Evolutionary conservation across 73 alveolate species (phyloP).

Genomic region (Paramecium sonneborni): DNA sequence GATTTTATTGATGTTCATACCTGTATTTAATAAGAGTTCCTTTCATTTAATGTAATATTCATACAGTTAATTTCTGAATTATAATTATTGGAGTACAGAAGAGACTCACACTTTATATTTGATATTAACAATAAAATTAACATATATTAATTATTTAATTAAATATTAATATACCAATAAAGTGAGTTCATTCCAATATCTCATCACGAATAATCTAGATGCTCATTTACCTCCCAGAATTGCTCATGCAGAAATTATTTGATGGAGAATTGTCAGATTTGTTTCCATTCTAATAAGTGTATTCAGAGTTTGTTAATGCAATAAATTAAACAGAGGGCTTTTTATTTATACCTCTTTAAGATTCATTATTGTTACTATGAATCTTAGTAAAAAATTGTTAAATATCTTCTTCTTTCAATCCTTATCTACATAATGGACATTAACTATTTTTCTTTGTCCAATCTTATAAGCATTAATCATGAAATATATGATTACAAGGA

Average conservation of each 20-base stretch:
- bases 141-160: not conserved
- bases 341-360: not conserved
- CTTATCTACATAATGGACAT: slow-evolving; percentile 9
- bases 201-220: not conserved
- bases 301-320: not conserved
- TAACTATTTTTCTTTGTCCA: not conserved
- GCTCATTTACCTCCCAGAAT: not conserved
- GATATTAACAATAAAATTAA: not conserved
- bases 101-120: not conserved
- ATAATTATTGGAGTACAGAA: not conserved
- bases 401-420: not conserved
- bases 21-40: not conserved
- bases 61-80: not conserved
- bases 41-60: not conserved
- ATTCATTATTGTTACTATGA: not conserved
- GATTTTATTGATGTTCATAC: slow-evolving; percentile 17
- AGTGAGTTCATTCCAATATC: not conserved
- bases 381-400: not conserved
- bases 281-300: not conserved
- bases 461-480: slow-evolving; percentile 9
- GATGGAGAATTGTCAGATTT: slow-evolving; percentile 8
- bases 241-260: not conserved
- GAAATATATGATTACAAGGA: slow-evolving; percentile 16
- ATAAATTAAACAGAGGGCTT: not conserved
- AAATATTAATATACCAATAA: not conserved